Base-by-base conservation (phyloP, 306 rosid species). In the Gleditsia sinensis region DNA sequence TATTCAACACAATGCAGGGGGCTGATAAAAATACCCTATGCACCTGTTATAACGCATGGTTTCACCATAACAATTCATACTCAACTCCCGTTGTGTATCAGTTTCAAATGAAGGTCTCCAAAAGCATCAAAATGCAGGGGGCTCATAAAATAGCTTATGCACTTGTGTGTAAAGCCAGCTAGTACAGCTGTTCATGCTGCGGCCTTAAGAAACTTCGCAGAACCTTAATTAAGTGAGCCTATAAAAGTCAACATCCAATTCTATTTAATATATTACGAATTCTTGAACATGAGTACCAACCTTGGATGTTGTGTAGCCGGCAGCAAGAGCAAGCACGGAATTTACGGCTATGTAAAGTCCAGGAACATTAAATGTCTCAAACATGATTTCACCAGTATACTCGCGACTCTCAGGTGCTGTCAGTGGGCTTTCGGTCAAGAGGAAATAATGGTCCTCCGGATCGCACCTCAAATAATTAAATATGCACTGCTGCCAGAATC, bases 241-340 rank as follows among this genome's bases (percentile, higher is more conserved):
- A 39, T 5, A 49, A 51, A 66, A 79, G 67, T 75, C 56, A 71
- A 28, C 55, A 64, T 28, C 72, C 43, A 70, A 56, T 33, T 73
- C 56, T 30, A 79, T 51, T n/a, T 16, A 74, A 66, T 32, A 54
- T 25, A 78, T 39, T 9, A 43, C 27, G 24, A 62, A 30, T 7
- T 28, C 6, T 37, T 23, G 59, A 71, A 66, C 28, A 8, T n/a
- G 7, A 58, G 74, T 7, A 79, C 79, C 84, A 84, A 94, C 99
- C 97, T 95, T 95, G 49, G 99, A 95, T 32, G 99, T 83, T 2
- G 99, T 95, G 87, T 95, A 95, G 33, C 99, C 99, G 13, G 99
- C 99, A 1, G 99, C 99, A 78, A 95, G 98, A 81, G 99, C 99
- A 65, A 95, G 98, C 80, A 95, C 99, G 0, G 99, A 95, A 83